Percentiles rank a stretch among this genome's conserved stretches.
Evolutionary conservation across 139 green algal species (phyloP).

Genomic region (Closterium sp.): DNA sequence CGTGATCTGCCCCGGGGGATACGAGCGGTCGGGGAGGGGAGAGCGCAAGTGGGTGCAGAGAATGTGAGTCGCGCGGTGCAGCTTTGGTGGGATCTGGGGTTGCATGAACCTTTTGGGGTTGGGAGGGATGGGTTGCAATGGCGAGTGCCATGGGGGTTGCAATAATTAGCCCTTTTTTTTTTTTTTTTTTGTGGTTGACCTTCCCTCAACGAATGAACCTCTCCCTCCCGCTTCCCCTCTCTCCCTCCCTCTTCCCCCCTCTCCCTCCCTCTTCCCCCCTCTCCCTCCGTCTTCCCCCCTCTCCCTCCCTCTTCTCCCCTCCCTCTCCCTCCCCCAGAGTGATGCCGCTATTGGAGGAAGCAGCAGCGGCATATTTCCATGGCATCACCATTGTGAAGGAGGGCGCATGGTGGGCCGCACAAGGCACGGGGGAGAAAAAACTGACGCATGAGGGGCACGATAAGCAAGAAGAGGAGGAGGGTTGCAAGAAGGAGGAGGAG

Average conservation of each 20-base stretch:
- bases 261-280: no score
- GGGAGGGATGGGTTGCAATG: no score
- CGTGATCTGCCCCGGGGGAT: background rate
- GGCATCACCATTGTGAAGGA: constrained; percentile 39
- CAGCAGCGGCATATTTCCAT: constrained; percentile 14
- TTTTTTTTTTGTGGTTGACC: no score
- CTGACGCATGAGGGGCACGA: background rate
- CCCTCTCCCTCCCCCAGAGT: background rate
- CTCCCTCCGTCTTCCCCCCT: no score
- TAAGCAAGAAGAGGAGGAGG: background rate
- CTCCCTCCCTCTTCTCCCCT: background rate
- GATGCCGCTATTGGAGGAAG: constrained; percentile 34
- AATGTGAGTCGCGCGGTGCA: background rate
- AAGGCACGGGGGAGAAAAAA: background rate
- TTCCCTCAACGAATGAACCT: background rate
- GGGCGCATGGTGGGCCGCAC: background rate
- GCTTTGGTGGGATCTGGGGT: background rate
- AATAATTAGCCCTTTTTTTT: no score
- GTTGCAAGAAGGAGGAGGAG: background rate
- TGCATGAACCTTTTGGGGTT: background rate
- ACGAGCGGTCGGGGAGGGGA: background rate
- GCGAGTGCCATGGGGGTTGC: no score
- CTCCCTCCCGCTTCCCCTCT: no score
- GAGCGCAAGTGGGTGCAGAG: background rate
- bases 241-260: background rate